A percentile compares a stretch with the other conserved stretches of the same genome.
These are phyloP conservation scores for Suillus fuscotomentosus DNA, from an alignment of 768 basidiomycete species.

Conservation along the genomic window DNA sequence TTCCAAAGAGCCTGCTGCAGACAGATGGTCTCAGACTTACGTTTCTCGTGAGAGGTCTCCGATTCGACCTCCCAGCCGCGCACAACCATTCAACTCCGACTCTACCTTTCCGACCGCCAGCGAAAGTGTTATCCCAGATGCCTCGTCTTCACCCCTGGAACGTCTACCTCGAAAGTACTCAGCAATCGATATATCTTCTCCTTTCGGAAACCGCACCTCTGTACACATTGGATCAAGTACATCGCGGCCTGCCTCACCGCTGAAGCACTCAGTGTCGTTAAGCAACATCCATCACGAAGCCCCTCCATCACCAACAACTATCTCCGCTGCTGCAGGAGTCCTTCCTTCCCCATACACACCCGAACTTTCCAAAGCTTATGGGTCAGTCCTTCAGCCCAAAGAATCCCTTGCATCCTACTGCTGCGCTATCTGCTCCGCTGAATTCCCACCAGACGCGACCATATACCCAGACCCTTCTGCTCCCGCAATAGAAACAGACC, in stretches of 20 bases:
- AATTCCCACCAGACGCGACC: slow-evolving; percentile 80
- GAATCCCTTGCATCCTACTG: slow-evolving; percentile 69
- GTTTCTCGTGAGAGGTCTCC: slow-evolving; percentile 56
- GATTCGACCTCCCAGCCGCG: slow-evolving; percentile 27
- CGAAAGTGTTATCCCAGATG: slow-evolving; percentile 9
- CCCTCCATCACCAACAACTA: slow-evolving; percentile 36
- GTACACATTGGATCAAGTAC: slow-evolving; percentile 58
- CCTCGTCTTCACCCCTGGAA: slow-evolving; percentile 26
- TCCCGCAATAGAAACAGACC: slow-evolving; percentile 25
- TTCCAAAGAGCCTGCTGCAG: slow-evolving; percentile 43
- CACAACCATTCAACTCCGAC: slow-evolving; percentile 9
- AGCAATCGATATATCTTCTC: slow-evolving; percentile 26
- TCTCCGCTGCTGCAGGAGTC: slow-evolving; percentile 58
- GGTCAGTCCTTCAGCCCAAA: slow-evolving; percentile 78
- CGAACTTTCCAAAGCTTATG: slow-evolving; percentile 78
- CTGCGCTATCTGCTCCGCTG: slow-evolving; percentile 61
- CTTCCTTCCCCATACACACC: slow-evolving; percentile 60
- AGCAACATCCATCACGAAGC: slow-evolving; percentile 5
- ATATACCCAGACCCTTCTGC: slow-evolving; percentile 73
- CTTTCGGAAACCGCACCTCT: slow-evolving; percentile 48
- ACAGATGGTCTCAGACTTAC: slow-evolving; percentile 82
- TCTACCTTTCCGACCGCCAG: slow-evolving; percentile 5
- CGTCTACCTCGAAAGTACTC: slow-evolving; percentile 52
- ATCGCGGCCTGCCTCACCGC: slow-evolving; percentile 55
- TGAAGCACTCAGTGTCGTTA: slow-evolving; percentile 38